A percentile compares a stretch with the other conserved stretches of the same genome.
Conservation (phyloP, 176 grass and related monocot species). For the Oryza glaberrima region DNA sequence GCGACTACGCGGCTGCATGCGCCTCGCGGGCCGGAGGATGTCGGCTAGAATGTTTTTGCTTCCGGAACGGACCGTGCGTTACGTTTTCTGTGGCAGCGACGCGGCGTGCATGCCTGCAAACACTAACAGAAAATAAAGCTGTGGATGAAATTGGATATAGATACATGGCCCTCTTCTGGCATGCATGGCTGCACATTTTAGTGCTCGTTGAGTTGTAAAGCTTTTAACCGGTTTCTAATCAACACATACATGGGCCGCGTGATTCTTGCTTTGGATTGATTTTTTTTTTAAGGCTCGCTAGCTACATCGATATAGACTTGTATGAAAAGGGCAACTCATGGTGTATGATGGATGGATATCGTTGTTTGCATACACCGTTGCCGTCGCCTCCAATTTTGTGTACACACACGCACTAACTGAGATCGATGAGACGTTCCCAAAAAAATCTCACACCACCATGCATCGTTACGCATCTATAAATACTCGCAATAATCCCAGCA, state of each 20-base stretch:
- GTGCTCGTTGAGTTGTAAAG: constrained; percentile 45
- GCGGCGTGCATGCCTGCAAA: background rate
- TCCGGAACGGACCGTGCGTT: constrained; percentile 15
- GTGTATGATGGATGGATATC: constrained; percentile 9
- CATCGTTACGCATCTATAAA: constrained; percentile 29
- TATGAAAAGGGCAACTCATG: background rate
- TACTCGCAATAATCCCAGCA: background rate
- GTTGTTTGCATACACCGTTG: constrained; percentile 7
- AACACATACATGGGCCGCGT: background rate
- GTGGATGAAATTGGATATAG: background rate
- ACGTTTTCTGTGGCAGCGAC: background rate
- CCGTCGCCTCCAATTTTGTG: background rate
- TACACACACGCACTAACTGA: constrained; percentile 22
- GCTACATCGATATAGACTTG: background rate
- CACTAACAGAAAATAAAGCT: background rate
- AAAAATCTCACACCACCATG: constrained; percentile 19
- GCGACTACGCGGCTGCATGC: constrained; percentile 25
- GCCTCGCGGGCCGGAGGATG: background rate
- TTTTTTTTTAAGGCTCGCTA: background rate
- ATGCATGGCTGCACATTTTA: background rate
- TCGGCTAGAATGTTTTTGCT: constrained; percentile 39
- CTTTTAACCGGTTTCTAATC: background rate
- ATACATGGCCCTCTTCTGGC: background rate
- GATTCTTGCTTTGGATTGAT: background rate
- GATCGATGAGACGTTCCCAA: background rate